Conservation (phyloP, 2,329 filamentous ascomycete species). For the Zymoseptoria passerinii region DNA sequence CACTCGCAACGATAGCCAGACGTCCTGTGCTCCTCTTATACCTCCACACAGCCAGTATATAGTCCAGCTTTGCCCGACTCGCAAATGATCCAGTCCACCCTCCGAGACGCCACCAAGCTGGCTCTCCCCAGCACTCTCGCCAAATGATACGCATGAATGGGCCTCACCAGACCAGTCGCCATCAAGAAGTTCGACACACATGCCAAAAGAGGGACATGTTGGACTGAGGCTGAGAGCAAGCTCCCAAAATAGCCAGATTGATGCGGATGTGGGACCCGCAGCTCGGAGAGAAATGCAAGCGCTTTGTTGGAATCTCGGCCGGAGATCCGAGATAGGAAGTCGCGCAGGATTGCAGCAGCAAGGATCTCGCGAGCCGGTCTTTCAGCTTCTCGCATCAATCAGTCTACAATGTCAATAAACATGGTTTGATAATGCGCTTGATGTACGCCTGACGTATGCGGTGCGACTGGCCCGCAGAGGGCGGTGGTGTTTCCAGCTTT, state of each 20-base stretch:
- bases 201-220: not conserved
- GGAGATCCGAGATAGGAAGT: not conserved
- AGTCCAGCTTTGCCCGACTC: not conserved
- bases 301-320: not conserved
- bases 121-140: not conserved
- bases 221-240: not conserved
- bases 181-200: not conserved
- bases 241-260: not conserved
- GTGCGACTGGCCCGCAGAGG: too few species aligned
- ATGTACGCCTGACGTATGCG: not conserved
- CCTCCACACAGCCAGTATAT: not conserved
- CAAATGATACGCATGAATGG: not conserved
- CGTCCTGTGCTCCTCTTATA: not conserved
- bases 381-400: not conserved
- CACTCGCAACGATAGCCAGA: not conserved
- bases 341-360: not conserved
- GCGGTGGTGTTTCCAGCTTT: too few species aligned
- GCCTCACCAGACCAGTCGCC: not conserved
- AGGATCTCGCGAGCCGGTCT: not conserved
- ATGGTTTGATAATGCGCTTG: not conserved
- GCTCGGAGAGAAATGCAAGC: not conserved
- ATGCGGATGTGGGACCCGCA: not conserved
- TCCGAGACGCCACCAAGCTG: not conserved
- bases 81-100: not conserved
- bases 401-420: not conserved